A percentile compares a stretch with the other conserved stretches of the same genome.
Evolutionary conservation across 257 asterid species (phyloP).

Genomic region (Schizonepeta tenuifolia): DNA sequence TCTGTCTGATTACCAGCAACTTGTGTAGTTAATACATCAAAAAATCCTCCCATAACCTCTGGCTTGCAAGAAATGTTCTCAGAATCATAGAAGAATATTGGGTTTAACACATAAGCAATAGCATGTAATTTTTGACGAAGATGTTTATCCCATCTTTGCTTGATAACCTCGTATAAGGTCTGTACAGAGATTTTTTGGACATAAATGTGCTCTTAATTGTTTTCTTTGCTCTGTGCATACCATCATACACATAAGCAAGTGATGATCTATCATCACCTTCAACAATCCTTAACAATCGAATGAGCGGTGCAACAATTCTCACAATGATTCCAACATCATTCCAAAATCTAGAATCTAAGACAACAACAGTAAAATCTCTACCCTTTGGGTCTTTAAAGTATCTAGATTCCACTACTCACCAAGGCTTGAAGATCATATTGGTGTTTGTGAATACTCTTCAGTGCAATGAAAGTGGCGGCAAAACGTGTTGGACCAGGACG

Average conservation of each 20-base stretch:
- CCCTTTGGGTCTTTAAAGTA: background rate
- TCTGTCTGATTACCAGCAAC: background rate
- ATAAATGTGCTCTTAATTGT: background rate
- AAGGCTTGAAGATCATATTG: background rate
- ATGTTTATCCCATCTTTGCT: background rate
- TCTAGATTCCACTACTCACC: background rate
- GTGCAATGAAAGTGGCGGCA: background rate
- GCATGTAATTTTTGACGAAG: too few relatives aligned
- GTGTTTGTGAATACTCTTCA: background rate
- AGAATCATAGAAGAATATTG: background rate
- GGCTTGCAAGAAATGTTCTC: background rate
- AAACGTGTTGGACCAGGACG: background rate
- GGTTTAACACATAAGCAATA: background rate
- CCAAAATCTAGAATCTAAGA: background rate
- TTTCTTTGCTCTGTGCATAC: background rate
- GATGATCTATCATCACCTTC: background rate
- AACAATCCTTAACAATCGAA: background rate
- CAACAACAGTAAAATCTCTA: background rate
- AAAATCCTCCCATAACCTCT: background rate
- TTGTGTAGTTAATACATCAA: background rate
- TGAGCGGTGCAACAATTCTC: too few relatives aligned
- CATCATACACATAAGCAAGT: background rate
- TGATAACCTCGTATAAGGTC: background rate
- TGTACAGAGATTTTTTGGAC: background rate
- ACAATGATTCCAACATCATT: background rate